Conservation (phyloP, 345 rosid genomes). For the Eucalyptus fibrosa region DNA sequence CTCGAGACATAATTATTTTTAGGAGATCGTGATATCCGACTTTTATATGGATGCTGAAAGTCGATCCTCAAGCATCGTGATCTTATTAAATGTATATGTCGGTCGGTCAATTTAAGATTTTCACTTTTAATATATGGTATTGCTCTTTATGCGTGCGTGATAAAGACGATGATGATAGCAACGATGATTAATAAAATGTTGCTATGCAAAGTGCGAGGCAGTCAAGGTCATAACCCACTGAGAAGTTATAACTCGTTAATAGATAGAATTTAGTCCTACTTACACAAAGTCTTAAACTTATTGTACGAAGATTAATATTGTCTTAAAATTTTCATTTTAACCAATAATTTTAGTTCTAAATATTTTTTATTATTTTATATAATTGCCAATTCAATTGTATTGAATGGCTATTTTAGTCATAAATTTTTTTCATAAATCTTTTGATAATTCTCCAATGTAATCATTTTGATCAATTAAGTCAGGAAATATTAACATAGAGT, state of each 20-base stretch:
- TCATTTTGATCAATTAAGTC: too few relatives aligned
- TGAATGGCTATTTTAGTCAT: not conserved
- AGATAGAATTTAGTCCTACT: not conserved
- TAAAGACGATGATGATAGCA: not conserved
- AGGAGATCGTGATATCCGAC: not conserved
- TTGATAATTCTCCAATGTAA: too few relatives aligned
- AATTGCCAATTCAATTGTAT: too few relatives aligned
- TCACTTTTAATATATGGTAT: not conserved
- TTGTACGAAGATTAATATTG: accelerated
- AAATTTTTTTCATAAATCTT: too few relatives aligned
- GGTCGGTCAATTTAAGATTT: not conserved
- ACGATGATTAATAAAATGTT: not conserved
- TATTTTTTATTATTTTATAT: too few relatives aligned
- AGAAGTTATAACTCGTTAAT: not conserved
- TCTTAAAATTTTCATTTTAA: not conserved
- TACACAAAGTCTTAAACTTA: too few relatives aligned
- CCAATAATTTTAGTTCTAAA: too few relatives aligned
- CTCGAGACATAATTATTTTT: not conserved
- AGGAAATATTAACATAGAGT: not conserved
- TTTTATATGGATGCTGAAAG: not conserved
- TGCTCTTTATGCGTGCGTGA: not conserved
- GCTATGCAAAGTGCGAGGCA: not conserved
- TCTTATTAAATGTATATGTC: not conserved
- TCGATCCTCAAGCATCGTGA: not conserved
- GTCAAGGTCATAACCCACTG: not conserved